Base-by-base conservation (phyloP, 805 yeast genomes). In the Priceomyces medius region DNA sequence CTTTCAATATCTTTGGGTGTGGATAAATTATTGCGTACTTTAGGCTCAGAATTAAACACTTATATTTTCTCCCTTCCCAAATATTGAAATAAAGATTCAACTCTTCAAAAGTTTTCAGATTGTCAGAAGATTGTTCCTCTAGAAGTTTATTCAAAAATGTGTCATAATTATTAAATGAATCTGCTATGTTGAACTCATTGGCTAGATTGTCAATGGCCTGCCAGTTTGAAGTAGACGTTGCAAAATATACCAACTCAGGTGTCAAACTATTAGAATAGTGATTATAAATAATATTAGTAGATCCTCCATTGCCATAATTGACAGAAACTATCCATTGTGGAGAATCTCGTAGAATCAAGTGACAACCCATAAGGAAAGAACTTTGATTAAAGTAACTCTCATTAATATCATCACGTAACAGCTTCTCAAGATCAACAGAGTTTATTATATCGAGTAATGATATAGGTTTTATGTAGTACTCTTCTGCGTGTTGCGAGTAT, bases 21-120 rank as follows among this genome's bases (percentile, higher is more conserved):
- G 74, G 74, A 42, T 64, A 66, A 7, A 64, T 45, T 1, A 60
- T 40, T 4, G 53, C 54, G 28, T 53, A 58, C 44, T 64, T 65
- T 45, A 68, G 39, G 5, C 54, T 57, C 7, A 56, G 61, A 3
- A 69, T 45, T 1, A 63, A 38, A 32, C 48, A 46, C 19, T 40
- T 44, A 44, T 46, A 58, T 20, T 50, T 53, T 26, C 44, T 43
- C 0, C 67, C 70, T 18, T 59, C 64, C 71, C 68, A 60, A 12
- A 67, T 55, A 19, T 46, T 48, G 39, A 68, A 56, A 29, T 44
- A 56, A 4, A 58, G 32, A 10, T 54, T 52, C 20, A 66, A 26
- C 35, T 61, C 68, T n/a, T 59, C 63, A 23, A 44, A 43, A 1
- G 54, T 46, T 37, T 48, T 53, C 7, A 45, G 41, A 9, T 38